Conservation (phyloP, 2,329 filamentous ascomycete species). For the Cladosporium sp. region DNA sequence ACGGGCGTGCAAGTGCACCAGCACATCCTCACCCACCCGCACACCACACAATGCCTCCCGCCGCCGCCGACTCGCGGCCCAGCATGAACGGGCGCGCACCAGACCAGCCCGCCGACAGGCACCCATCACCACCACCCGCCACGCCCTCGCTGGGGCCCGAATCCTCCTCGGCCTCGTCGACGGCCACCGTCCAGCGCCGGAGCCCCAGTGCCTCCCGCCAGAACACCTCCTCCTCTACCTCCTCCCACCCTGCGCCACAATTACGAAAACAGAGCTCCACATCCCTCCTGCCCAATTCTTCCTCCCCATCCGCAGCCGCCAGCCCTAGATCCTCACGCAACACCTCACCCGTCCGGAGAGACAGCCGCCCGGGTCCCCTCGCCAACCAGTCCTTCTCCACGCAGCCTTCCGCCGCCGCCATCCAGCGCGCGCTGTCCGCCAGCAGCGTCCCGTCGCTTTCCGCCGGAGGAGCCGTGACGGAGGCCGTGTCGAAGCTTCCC, state of each 20-base stretch:
- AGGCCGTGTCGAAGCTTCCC: conserved; percentile 56
- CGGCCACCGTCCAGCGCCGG: conserved; percentile 7
- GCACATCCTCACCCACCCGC: neutral
- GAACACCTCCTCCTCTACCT: conserved; percentile 13
- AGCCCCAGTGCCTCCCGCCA: conserved; percentile 8
- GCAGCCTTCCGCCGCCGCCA: conserved; percentile 55
- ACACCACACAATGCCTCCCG: conserved; percentile 1
- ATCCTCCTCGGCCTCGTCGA: conserved; percentile 5
- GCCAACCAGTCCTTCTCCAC: conserved; percentile 32
- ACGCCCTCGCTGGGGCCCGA: neutral
- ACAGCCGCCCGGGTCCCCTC: conserved; percentile 34
- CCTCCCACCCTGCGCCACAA: conserved; percentile 12
- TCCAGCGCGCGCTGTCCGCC: conserved; percentile 63
- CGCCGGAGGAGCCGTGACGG: conserved; percentile 46
- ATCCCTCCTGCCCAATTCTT: conserved; percentile 21
- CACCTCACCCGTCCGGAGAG: conserved; percentile 42
- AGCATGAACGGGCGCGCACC: neutral
- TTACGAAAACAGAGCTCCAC: conserved; percentile 24
- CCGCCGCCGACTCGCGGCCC: neutral
- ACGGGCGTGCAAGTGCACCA: neutral
- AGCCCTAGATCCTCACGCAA: conserved; percentile 44
- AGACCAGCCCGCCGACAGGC: conserved; percentile 1
- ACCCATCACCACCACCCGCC: neutral
- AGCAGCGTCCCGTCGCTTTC: conserved; percentile 60
- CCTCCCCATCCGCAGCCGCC: conserved; percentile 32